Evolutionary conservation across 169 alveolate species (phyloP).

Genomic region (Sarcocystis neurona): DNA sequence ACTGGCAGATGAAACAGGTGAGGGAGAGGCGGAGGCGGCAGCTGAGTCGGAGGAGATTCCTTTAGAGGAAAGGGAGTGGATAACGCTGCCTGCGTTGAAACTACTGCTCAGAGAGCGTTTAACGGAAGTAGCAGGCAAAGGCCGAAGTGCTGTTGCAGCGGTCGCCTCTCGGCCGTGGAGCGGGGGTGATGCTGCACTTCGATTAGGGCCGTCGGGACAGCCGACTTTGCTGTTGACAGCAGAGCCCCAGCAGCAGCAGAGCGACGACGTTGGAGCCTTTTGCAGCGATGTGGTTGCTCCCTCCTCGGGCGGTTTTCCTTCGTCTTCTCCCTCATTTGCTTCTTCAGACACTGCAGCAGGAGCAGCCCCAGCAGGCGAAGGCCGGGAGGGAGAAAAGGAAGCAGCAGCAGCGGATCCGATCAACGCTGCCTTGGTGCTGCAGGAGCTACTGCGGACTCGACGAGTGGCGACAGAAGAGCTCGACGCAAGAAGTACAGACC

Average conservation of each 20-base stretch:
- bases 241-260: too few relatives aligned
- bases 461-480: slow-evolving; percentile 14
- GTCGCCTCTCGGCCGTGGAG: too few relatives aligned
- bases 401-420: neutral
- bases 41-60: neutral
- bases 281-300: too few relatives aligned
- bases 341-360: neutral
- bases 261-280: too few relatives aligned
- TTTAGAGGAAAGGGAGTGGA: neutral
- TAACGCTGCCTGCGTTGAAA: neutral
- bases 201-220: too few relatives aligned
- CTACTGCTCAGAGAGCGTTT: neutral
- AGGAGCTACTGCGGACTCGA: neutral
- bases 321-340: too few relatives aligned
- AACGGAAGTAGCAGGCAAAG: neutral
- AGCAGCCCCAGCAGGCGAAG: neutral
- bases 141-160: too few relatives aligned
- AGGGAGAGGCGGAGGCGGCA: too few relatives aligned
- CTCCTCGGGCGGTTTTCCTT: too few relatives aligned
- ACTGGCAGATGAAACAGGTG: too few relatives aligned
- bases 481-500: neutral
- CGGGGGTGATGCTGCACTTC: too few relatives aligned
- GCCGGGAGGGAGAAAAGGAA: neutral
- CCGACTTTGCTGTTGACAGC: too few relatives aligned
- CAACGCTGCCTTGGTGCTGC: slow-evolving; percentile 22